Evolutionary conservation across 2,329 filamentous ascomycete genomes (phyloP), one percentile per base, ranked within the genome.

Genomic region (Periglandula ipomoeae): DNA sequence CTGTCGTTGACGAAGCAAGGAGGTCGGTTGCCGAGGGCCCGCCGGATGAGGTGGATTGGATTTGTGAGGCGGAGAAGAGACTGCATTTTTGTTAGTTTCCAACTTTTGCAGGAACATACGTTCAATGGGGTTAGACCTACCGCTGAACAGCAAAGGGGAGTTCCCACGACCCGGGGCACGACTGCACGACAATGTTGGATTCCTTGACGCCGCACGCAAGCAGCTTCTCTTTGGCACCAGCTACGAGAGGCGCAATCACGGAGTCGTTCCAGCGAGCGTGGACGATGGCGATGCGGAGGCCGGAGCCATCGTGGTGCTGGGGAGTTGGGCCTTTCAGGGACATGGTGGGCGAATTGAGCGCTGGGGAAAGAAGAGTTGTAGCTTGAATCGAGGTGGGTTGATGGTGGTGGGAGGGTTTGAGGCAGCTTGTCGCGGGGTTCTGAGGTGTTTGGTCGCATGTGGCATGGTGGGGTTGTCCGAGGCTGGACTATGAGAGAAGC

Each of bases 211-310:
- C 93, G 47, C 84, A 81, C 39, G 79, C 79, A 30, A 84, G 71
- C 49, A 98, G 82, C 63, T 84, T 84, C 59, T 84, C 84, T 69
- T 85, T 87, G 41, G 87, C 81, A 55, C 93, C 93, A 46, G 78
- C 74, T 52, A 98, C 77, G 50, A 98, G 82, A 47, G 89, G 82
- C 51, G 87, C 82, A 68, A 97, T 95, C 65, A 98, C 88, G 56
- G 77, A 78, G 56, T 76, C 77, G 73, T 98, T 98, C 93, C 93
- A 98, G 61, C 93, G 84, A 51, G 91, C 91, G 71, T 97, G 93
- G 51, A 98, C 80, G 64, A 98, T 97, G 64, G 87, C 91, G 64
- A 98, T 84, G 63, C 93, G 88, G 55, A 98, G 80, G 61, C 73
- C 75, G 60, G 81, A 81, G 66, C 87, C 85, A 64, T 84, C 74